Evolutionary conservation across 176 grass and related monocot genomes (phyloP).

Genomic region (Hordeum vulgare): MorexV3_pseudomolecules_assembly NC_058518.1:449511341-449511840

Average conservation of each 20-base stretch:
- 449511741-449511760: too few species aligned
- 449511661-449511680: constrained; percentile 59
- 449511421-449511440: constrained; percentile 68
- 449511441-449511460: constrained; percentile 54
- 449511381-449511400: not conserved
- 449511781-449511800: too few species aligned
- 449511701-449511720: too few species aligned
- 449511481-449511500: not conserved
- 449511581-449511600: constrained; percentile 23
- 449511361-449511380: constrained; percentile 35
- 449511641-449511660: constrained; percentile 67
- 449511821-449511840: too few species aligned
- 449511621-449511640: constrained; percentile 15
- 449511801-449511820: too few species aligned
- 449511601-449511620: constrained; percentile 34
- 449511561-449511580: constrained; percentile 22
- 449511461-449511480: constrained; percentile 24
- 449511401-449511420: constrained; percentile 1
- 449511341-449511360: constrained; percentile 64
- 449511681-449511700: constrained; percentile 33
- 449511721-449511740: too few species aligned
- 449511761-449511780: too few species aligned
- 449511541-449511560: constrained; percentile 63
- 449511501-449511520: not conserved
- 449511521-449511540: constrained; percentile 39